A percentile compares a stretch with the other conserved stretches of the same genome.
phyloP scores from a whole-genome alignment of 768 basidiomycete species.

The Rhodosporidiobolus sp. region DNA sequence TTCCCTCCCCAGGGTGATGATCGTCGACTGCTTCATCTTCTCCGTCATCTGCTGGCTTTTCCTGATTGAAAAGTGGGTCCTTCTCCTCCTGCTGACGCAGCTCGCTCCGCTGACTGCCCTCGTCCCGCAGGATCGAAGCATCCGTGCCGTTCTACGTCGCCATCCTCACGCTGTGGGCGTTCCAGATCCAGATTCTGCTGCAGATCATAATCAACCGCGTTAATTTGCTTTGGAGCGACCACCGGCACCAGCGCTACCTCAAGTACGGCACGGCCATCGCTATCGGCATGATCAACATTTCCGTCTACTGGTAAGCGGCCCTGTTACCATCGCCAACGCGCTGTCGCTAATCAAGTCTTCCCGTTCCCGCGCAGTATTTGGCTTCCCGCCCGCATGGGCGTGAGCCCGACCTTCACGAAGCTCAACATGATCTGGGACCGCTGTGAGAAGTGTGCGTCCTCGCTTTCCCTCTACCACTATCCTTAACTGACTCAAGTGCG shows the following conservation, averaged over 20 bases:
- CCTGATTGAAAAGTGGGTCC: constrained; percentile 6
- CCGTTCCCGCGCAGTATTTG: constrained; percentile 7
- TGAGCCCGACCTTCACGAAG: not conserved
- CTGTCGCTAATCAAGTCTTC: not conserved
- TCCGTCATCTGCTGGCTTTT: too few species aligned
- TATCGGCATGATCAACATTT: constrained; percentile 17
- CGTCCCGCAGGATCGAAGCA: too few species aligned
- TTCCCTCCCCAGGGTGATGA: too few species aligned
- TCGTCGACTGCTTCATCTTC: not conserved
- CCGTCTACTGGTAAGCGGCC: constrained; percentile 8
- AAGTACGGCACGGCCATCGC: constrained; percentile 11
- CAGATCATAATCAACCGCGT: constrained; percentile 29
- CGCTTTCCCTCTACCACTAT: not conserved
- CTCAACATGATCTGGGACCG: not conserved
- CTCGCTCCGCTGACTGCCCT: too few species aligned
- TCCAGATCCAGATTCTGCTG: constrained; percentile 25
- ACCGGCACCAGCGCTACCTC: not conserved
- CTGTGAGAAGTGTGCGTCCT: not conserved
- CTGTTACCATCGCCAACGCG: not conserved
- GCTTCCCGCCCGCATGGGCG: constrained; percentile 15
- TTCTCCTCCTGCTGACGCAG: too few species aligned
- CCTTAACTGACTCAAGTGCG: not conserved
- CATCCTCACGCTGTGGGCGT: constrained; percentile 1
- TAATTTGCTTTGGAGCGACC: not conserved
- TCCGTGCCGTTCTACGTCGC: constrained; percentile 18